Percentiles rank a stretch among this genome's conserved stretches.
Conservation (phyloP, 345 rosid species). For the Adansonia digitata region DNA sequence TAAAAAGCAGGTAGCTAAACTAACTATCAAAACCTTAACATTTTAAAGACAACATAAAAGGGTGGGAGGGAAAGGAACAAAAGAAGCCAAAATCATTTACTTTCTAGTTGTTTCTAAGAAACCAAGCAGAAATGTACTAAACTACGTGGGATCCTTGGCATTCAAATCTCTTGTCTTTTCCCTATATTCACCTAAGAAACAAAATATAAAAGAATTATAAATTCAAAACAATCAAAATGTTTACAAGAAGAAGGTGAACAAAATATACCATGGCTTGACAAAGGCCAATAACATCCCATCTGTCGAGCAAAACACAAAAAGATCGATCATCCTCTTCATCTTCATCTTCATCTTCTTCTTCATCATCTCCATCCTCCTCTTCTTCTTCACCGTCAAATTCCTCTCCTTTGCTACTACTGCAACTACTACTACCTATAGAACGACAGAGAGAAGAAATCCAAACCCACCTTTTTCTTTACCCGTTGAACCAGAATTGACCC, state of each 20-base stretch:
- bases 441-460: slow-evolving; percentile 26
- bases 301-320: slow-evolving; percentile 48
- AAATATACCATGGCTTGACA: slow-evolving; percentile 91
- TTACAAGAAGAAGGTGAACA: background rate
- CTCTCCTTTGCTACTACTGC: slow-evolving; percentile 15
- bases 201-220: background rate
- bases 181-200: background rate
- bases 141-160: background rate
- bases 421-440: slow-evolving; percentile 13
- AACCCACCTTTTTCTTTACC: slow-evolving; percentile 25
- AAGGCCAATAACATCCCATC: slow-evolving; percentile 91
- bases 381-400: slow-evolving; percentile 32
- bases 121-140: too few species aligned
- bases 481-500: slow-evolving; percentile 26
- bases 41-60: background rate
- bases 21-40: background rate
- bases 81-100: background rate
- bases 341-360: slow-evolving; percentile 26
- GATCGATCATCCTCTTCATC: slow-evolving; percentile 16
- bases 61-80: background rate
- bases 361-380: slow-evolving; percentile 33
- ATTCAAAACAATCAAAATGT: background rate
- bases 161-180: background rate
- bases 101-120: background rate
- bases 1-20: background rate